Evolutionary conservation across 2,329 filamentous ascomycete species (phyloP).

Genomic region (Lachnellula subtilissima): DNA sequence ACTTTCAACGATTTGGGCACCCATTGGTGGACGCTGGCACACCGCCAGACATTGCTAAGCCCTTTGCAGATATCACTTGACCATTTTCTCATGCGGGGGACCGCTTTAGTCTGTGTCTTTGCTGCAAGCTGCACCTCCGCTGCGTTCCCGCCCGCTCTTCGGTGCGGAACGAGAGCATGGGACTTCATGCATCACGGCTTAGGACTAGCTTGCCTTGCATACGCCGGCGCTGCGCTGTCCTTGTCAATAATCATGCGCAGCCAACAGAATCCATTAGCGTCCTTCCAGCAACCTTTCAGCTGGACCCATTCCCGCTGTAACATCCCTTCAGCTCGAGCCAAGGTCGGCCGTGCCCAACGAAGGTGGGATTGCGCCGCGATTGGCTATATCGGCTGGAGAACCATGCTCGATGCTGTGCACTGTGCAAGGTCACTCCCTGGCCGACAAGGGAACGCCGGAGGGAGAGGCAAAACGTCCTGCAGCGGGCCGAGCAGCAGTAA

Average conservation of each 20-base stretch:
- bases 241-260: neutral
- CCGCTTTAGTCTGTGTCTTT: constrained; percentile 24
- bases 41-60: constrained; percentile 18
- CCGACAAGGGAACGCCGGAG: neutral
- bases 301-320: constrained; percentile 11
- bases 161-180: constrained; percentile 24
- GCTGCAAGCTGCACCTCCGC: constrained; percentile 5
- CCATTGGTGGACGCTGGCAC: constrained; percentile 2
- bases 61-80: constrained; percentile 22
- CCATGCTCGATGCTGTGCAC: neutral
- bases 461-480: constrained; percentile 23
- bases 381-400: neutral
- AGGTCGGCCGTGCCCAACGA: neutral
- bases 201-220: neutral
- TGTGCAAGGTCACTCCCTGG: neutral
- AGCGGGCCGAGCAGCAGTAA: constrained; percentile 27
- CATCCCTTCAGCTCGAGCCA: constrained; percentile 10
- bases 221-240: constrained; percentile 2
- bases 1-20: neutral
- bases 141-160: constrained; percentile 26
- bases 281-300: constrained; percentile 18
- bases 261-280: constrained; percentile 3
- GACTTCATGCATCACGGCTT: constrained; percentile 16
- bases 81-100: constrained; percentile 23
- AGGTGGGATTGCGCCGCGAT: neutral